phyloP scores from a whole-genome alignment of 2,329 filamentous ascomycete species.

The Aquanectria penicillioides region DNA sequence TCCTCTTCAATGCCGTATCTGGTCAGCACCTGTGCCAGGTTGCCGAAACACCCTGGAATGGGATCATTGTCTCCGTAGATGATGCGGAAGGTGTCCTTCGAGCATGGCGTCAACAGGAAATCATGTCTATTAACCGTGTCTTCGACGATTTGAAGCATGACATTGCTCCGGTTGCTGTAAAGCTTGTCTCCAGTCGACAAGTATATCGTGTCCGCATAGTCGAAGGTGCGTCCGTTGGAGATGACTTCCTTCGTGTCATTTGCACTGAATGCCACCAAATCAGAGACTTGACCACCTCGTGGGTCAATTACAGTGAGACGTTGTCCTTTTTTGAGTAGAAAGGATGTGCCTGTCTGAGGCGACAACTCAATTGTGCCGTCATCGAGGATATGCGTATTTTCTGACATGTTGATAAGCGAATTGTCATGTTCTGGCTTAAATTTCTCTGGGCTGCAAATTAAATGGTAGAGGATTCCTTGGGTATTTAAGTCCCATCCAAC shows the following conservation, averaged over 20 bases:
- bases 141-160: background rate
- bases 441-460: no score
- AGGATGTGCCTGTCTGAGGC: background rate
- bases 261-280: background rate
- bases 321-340: background rate
- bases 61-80: slow-evolving; percentile 10
- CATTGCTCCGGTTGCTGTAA: slow-evolving; percentile 12
- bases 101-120: slow-evolving; percentile 4
- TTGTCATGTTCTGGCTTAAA: no score
- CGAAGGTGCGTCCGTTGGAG: slow-evolving; percentile 8
- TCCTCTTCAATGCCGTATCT: background rate
- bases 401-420: no score
- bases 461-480: no score
- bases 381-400: background rate
- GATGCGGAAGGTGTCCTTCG: slow-evolving; percentile 13
- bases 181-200: background rate
- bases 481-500: no score
- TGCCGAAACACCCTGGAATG: slow-evolving; percentile 2
- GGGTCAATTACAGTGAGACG: background rate
- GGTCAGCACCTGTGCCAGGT: background rate
- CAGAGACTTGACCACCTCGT: slow-evolving; percentile 4
- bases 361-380: background rate
- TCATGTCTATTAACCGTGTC: slow-evolving; percentile 1
- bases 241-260: background rate
- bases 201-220: slow-evolving; percentile 8